phyloP scores from a whole-genome alignment of 2,329 filamentous ascomycete species.

The Ophiocordyceps camponoti-rufipedis region DNA sequence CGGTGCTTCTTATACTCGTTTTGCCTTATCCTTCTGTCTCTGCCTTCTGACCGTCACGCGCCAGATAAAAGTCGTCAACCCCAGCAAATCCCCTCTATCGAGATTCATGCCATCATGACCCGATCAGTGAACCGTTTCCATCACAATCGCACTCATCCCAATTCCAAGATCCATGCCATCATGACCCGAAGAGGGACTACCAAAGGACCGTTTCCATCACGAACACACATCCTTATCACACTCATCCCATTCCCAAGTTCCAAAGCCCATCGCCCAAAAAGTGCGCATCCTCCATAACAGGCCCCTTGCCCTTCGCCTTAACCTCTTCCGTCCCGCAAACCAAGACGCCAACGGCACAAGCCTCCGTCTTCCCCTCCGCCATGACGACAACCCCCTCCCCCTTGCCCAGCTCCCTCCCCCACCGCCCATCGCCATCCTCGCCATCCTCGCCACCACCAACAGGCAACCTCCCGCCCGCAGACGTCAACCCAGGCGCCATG shows the following conservation, averaged over 20 bases:
- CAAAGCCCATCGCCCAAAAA: conserved; percentile 89
- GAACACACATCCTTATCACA: conserved; percentile 16
- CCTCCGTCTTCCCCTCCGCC: conserved; percentile 86
- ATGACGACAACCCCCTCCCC: conserved; percentile 76
- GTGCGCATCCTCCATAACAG: conserved; percentile 85
- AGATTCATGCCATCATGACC: no score
- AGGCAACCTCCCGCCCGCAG: conserved; percentile 63
- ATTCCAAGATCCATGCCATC: conserved; percentile 60
- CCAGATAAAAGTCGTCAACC: background rate
- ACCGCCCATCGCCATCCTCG: conserved; percentile 31
- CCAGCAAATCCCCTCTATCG: no score
- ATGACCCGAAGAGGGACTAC: no score
- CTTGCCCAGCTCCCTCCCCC: conserved; percentile 51
- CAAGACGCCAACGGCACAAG: conserved; percentile 72
- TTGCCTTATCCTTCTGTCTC: no score
- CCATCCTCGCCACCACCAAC: conserved; percentile 17
- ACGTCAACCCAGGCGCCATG: conserved; percentile 90
- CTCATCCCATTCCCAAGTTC: conserved; percentile 33
- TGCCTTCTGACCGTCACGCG: background rate
- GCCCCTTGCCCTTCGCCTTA: conserved; percentile 85
- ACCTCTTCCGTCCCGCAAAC: conserved; percentile 79
- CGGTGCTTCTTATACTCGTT: no score
- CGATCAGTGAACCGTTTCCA: no score
- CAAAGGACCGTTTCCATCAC: background rate
- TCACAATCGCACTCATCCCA: conserved; percentile 4